phyloP scores from a whole-genome alignment of 164 flowering plant genomes.

The Stephania yunnanensis region DNA sequence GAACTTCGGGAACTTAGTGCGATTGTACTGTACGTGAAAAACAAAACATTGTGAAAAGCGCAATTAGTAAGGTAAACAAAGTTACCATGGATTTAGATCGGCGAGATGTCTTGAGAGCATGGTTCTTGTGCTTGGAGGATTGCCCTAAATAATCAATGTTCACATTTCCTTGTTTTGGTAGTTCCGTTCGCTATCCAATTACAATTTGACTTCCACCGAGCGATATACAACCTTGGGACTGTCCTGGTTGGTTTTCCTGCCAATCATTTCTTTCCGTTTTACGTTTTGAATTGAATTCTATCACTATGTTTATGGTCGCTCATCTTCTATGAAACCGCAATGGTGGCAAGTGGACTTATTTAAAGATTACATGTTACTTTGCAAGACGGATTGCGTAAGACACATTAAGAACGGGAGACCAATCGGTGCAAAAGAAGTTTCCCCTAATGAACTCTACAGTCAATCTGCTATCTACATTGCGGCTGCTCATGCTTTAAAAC shows the following conservation, averaged over 20 bases:
- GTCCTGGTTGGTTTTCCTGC: constrained; percentile 71
- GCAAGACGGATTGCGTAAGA: constrained; percentile 99
- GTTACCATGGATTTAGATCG: background rate
- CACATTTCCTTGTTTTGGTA: constrained; percentile 30
- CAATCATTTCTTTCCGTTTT: constrained; percentile 2
- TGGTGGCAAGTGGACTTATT: background rate
- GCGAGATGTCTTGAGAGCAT: background rate
- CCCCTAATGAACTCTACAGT: constrained; percentile 79
- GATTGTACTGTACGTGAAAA: constrained; percentile 90
- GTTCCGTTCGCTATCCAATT: constrained; percentile 94
- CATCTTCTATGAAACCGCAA: constrained; percentile 1
- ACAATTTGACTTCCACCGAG: constrained; percentile 97
- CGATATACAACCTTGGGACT: constrained; percentile 98
- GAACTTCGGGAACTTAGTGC: constrained; percentile 84
- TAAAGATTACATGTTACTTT: constrained; percentile 4
- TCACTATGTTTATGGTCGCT: background rate
- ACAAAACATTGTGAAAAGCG: constrained; percentile 81
- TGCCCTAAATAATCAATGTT: background rate
- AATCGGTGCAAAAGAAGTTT: constrained; percentile 50
- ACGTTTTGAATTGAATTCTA: background rate
- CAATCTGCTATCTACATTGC: constrained; percentile 96
- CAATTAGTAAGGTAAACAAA: constrained; percentile 76
- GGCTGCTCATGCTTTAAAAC: constrained; percentile 95
- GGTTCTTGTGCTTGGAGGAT: background rate
- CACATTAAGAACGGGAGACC: constrained; percentile 82